Evolutionary conservation across 306 rosid genomes (phyloP).

Genomic region (Cyamopsis tetragonoloba): DNA sequence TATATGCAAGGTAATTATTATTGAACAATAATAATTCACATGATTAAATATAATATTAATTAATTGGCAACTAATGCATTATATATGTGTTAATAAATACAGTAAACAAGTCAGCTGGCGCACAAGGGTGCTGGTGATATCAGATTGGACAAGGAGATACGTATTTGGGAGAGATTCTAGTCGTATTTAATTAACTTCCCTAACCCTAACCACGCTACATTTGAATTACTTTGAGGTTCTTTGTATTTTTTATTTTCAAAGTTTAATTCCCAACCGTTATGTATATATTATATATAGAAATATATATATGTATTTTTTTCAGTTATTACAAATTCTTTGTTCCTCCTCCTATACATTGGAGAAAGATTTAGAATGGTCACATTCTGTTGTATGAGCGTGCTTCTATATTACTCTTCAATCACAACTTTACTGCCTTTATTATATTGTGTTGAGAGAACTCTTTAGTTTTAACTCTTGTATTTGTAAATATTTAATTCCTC

Average conservation of each 20-base stretch:
- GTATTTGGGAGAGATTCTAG: slow-evolving; percentile 77
- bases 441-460: no score
- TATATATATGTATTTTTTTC: background rate
- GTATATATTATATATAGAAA: no score
- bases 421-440: no score
- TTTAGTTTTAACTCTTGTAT: no score
- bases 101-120: slow-evolving; percentile 96
- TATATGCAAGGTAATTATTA: slow-evolving; percentile 76
- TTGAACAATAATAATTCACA: background rate
- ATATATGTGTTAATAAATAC: no score
- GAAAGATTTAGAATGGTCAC: background rate
- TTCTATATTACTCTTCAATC: no score
- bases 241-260: background rate
- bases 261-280: background rate
- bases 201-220: background rate
- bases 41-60: no score
- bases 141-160: slow-evolving; percentile 69
- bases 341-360: background rate
- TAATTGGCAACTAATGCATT: no score
- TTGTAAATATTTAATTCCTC: no score
- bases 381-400: background rate
- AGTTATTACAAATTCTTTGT: background rate
- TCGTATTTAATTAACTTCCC: slow-evolving; percentile 33
- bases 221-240: background rate
- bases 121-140: slow-evolving; percentile 61